Conservation (phyloP, 768 basidiomycete species). For the Neoboletus subvelutipes region DNA sequence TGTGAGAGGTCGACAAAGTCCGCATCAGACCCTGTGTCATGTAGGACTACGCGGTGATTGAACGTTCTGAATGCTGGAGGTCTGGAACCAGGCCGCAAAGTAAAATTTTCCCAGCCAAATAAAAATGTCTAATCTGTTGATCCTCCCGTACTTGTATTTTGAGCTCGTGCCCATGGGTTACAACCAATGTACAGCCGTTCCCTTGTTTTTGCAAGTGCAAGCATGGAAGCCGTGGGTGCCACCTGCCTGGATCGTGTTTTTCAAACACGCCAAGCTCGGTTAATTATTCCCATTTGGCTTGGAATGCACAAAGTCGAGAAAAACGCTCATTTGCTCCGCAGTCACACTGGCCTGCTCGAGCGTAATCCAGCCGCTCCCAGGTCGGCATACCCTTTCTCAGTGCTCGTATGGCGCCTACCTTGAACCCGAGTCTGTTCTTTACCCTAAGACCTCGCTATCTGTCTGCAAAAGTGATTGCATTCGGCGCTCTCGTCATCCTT, state of each 20-base stretch:
- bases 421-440: slow-evolving; percentile 1
- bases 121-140: too few relatives aligned
- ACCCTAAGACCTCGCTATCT: slow-evolving; percentile 23
- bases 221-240: not conserved
- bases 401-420: slow-evolving; percentile 5
- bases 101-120: too few relatives aligned
- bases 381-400: not conserved
- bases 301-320: not conserved
- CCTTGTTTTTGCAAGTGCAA: not conserved
- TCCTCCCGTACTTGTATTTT: not conserved
- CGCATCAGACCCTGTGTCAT: not conserved
- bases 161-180: not conserved
- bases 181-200: not conserved
- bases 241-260: not conserved
- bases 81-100: too few relatives aligned
- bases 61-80: not conserved
- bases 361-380: not conserved
- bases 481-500: slow-evolving; percentile 30
- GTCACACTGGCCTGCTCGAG: not conserved
- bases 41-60: not conserved
- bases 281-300: not conserved
- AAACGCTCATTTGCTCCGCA: slow-evolving; percentile 5
- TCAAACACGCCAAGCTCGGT: not conserved
- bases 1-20: not conserved
- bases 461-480: slow-evolving; percentile 23